Base-by-base conservation (phyloP, 2,329 filamentous ascomycete species). In the Parastagonospora avenae region DNA sequence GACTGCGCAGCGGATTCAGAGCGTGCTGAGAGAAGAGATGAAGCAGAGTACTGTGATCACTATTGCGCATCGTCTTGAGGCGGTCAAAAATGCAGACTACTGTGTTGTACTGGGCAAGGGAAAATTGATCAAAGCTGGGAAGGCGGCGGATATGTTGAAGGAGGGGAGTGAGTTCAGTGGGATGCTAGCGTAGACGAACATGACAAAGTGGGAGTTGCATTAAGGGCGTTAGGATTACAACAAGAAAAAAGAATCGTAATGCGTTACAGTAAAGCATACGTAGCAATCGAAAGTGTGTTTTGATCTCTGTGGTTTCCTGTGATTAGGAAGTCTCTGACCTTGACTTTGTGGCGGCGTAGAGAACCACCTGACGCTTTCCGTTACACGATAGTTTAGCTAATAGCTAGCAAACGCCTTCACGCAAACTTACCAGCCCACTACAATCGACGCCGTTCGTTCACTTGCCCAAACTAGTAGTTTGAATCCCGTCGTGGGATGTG, bases 51-150 rank as follows among this genome's bases (percentile, higher is more conserved):
- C 85, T 0, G 85, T 88, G 11, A 80, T 88, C 48, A 85, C 82
- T 1, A 85, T 88, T 70, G 85, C 85, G 15, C 85, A 88, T 77
- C 77, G 85, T 1, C 70, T 86, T 5, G 82, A 86, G 63, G 85
- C 85, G 38, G 84, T 88, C 4, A 79, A 77, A 60, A 79, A 81
- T 57, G 84, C 83, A 2, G 80, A 84, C 48, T 82, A 78, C 50
- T 82, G 79, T 50, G 71, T 85, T 38, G 79, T 82, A 30, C 60
- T 85, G 42, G 80, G 80, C 1, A 78, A 80, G 53, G 82, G 82
- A 0, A 76, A 69, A 52, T 68, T 84, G 5, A 52, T 77, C 12
- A 72, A 72, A 57, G 61, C 59, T 2, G 73, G 73, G 1, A 64
- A 37, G 32, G 68, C 70, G 19, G 55, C 48, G 42, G 72, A 73